Evolutionary conservation across 2,329 filamentous ascomycete species (phyloP).

Genomic region (Claviceps humidiphila): DNA sequence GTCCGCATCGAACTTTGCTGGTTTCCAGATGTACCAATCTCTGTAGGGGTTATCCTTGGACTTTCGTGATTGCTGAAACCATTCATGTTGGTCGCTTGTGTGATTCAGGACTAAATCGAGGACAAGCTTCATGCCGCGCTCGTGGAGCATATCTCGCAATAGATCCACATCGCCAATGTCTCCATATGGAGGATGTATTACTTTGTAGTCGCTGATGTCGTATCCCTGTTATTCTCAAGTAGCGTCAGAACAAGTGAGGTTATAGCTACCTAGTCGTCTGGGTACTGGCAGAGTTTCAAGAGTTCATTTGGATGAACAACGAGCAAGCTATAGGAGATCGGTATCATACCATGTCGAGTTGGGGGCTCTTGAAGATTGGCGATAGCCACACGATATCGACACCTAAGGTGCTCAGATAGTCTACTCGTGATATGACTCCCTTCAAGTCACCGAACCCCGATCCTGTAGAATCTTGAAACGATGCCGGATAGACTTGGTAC

Average conservation of each 20-base stretch:
- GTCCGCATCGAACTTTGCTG: slow-evolving; percentile 40
- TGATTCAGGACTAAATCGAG: slow-evolving; percentile 66
- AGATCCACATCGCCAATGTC: slow-evolving; percentile 52
- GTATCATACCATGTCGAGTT: slow-evolving; percentile 45
- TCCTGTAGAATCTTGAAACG: slow-evolving; percentile 44
- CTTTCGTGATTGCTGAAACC: slow-evolving; percentile 43
- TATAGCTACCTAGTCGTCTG: not conserved
- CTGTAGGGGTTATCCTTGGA: slow-evolving; percentile 40
- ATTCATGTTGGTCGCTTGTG: slow-evolving; percentile 43
- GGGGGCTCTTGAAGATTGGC: slow-evolving; percentile 37
- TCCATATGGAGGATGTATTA: slow-evolving; percentile 53
- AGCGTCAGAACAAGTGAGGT: not conserved
- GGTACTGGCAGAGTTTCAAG: not conserved
- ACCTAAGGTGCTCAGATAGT: slow-evolving; percentile 41
- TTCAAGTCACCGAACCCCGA: slow-evolving; percentile 43
- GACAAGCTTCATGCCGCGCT: slow-evolving; percentile 53
- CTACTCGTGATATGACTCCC: slow-evolving; percentile 42
- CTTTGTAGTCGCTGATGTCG: slow-evolving; percentile 56
- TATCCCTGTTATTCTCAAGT: slow-evolving; percentile 36
- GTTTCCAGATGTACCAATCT: slow-evolving; percentile 54
- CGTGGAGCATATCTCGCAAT: slow-evolving; percentile 47
- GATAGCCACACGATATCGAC: slow-evolving; percentile 45
- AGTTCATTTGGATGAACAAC: not conserved
- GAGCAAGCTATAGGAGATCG: not conserved
- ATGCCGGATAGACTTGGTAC: slow-evolving; percentile 51